Conservation (phyloP, 1,284 basidiomycete genomes). For the Trametes hirsuta region DNA sequence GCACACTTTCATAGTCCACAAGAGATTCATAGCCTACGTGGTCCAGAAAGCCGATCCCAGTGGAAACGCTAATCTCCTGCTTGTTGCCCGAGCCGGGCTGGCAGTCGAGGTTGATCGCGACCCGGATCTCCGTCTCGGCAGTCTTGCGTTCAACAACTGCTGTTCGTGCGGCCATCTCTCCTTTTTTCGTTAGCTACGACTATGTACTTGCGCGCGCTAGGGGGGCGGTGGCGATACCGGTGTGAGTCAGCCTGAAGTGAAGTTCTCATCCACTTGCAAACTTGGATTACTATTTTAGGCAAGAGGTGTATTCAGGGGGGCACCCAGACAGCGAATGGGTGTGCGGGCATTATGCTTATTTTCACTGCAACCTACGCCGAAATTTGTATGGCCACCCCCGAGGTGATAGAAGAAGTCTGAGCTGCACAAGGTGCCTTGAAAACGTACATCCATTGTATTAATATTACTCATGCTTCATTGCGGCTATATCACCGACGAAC, state of each 20-base stretch:
- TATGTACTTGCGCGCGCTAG: background rate
- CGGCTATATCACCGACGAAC: constrained; percentile 33
- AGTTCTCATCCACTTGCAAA: constrained; percentile 19
- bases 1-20: background rate
- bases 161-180: constrained; percentile 52
- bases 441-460: background rate
- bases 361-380: background rate
- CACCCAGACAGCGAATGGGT: background rate
- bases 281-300: constrained; percentile 17
- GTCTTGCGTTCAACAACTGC: constrained; percentile 88
- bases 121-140: constrained; percentile 90
- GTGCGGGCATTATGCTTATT: background rate
- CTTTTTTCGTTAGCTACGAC: background rate
- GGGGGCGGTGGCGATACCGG: constrained; percentile 1
- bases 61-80: constrained; percentile 87
- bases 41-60: constrained; percentile 98
- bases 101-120: constrained; percentile 84
- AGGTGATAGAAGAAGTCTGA: background rate
- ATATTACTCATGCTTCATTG: background rate
- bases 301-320: constrained; percentile 7
- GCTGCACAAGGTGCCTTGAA: background rate
- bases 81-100: constrained; percentile 58
- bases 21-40: constrained; percentile 67
- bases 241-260: constrained; percentile 10
- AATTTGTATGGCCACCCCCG: background rate